These are phyloP conservation scores for Pythium scleroteichum DNA, from an alignment of 352 stramenopile species.

Conservation along the genomic window DNA sequence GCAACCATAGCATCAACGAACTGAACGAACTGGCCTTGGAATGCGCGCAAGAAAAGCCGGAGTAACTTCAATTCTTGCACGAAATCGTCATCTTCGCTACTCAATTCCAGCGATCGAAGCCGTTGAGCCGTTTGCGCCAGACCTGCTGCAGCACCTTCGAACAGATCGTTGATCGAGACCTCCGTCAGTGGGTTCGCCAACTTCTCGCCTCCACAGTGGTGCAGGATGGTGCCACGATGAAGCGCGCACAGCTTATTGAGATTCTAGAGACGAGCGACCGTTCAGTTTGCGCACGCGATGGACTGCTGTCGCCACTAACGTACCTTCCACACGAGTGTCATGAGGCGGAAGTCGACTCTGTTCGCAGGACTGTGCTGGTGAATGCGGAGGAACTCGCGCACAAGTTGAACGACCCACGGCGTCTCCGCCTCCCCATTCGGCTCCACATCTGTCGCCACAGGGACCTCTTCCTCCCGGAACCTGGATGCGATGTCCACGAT, in stretches of 20 bases:
- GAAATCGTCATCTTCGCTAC: constrained; percentile 3
- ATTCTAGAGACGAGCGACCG: constrained; percentile 6
- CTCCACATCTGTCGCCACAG: neutral
- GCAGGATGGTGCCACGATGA: neutral
- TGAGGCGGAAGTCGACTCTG: constrained; percentile 16
- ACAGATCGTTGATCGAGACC: constrained; percentile 4
- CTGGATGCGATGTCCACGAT: constrained; percentile 18
- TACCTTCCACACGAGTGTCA: constrained; percentile 33
- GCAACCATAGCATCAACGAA: constrained; percentile 37
- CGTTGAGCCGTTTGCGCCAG: constrained; percentile 16
- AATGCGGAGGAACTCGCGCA: constrained; percentile 13
- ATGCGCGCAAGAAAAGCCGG: constrained; percentile 57
- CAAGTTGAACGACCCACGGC: constrained; percentile 16
- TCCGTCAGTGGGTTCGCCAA: neutral
- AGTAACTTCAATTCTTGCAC: constrained; percentile 40
- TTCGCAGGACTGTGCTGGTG: constrained; percentile 6
- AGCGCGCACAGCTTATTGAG: constrained; percentile 27
- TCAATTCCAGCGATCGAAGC: neutral
- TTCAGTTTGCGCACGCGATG: too few relatives aligned
- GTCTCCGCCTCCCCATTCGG: neutral
- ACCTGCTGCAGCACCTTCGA: constrained; percentile 18
- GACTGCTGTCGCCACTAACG: neutral
- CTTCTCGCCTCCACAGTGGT: neutral
- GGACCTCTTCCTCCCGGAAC: neutral
- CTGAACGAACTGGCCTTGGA: constrained; percentile 55